Evolutionary conservation across 495 filamentous ascomycete genomes (phyloP).

Genomic region (Hypoxylon rickii): DNA sequence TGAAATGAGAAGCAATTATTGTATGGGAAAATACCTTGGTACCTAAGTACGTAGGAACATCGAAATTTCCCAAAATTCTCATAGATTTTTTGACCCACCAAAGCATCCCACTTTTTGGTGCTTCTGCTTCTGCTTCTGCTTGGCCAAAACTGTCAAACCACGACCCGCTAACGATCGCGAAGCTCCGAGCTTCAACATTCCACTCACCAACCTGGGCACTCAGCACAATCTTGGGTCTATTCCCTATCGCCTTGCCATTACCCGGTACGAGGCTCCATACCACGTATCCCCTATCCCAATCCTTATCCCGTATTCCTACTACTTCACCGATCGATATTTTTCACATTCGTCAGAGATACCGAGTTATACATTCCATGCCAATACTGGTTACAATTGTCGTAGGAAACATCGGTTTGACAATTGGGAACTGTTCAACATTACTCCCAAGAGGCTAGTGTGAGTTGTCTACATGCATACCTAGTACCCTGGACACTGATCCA

Average conservation of each 20-base stretch:
- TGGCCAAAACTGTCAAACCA: too few species aligned
- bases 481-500: neutral
- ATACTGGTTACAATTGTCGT: neutral
- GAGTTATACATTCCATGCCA: neutral
- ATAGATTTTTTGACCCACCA: neutral
- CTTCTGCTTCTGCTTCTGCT: too few species aligned
- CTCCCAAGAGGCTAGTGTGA: neutral
- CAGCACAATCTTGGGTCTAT: too few species aligned
- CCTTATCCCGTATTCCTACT: too few species aligned
- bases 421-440: neutral
- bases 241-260: too few species aligned
- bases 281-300: too few species aligned
- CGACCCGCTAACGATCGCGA: too few species aligned
- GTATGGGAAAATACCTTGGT: neutral
- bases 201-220: neutral
- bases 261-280: too few species aligned
- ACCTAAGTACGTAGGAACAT: too few species aligned
- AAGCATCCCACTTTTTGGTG: neutral
- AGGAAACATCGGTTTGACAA: neutral
- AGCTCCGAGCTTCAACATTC: neutral
- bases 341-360: neutral
- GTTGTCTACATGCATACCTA: neutral
- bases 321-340: too few species aligned
- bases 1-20: constrained; percentile 7
- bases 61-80: too few species aligned